Percentiles rank a stretch among this genome's conserved stretches.
Evolutionary conservation across 352 stramenopile genomes (phyloP).

Genomic region (Globisporangium cederbergense): DNA sequence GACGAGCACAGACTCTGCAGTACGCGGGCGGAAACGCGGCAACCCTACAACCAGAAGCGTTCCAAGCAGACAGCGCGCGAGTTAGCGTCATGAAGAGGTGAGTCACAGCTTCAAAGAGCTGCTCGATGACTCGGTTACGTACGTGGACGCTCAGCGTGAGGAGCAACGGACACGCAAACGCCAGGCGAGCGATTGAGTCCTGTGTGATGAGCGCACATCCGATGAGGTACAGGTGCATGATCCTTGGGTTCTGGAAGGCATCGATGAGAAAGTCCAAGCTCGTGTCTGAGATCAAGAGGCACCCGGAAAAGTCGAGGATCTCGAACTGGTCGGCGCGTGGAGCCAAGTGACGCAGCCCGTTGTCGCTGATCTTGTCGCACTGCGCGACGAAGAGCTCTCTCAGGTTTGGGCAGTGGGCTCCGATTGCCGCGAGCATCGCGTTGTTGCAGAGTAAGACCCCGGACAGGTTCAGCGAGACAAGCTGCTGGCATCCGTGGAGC

Average conservation of each 20-base stretch:
- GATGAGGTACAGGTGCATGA: conserved; percentile 55
- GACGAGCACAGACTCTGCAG: conserved; percentile 61
- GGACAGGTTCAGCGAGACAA: conserved; percentile 52
- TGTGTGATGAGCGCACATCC: conserved; percentile 62
- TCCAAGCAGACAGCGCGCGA: background rate
- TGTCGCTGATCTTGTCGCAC: conserved; percentile 62
- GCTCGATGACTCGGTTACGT: background rate
- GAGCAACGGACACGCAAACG: conserved; percentile 60
- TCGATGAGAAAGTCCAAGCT: conserved; percentile 51
- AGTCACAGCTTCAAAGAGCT: background rate
- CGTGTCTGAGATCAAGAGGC: conserved; percentile 45
- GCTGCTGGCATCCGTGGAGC: conserved; percentile 42
- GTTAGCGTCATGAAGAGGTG: background rate
- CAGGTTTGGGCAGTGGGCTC: conserved; percentile 25
- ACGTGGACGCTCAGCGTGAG: conserved; percentile 63
- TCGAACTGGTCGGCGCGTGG: conserved; percentile 57
- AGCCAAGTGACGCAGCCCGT: conserved; percentile 47
- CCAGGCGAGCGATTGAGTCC: conserved; percentile 54
- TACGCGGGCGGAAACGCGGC: conserved; percentile 51
- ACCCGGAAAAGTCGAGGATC: conserved; percentile 57
- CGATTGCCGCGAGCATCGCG: conserved; percentile 51
- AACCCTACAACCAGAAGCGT: conserved; percentile 27
- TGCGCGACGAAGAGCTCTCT: conserved; percentile 53
- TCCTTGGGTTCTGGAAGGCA: conserved; percentile 44
- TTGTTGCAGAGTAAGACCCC: conserved; percentile 58